Percentiles rank a stretch among this genome's conserved stretches.
These are phyloP conservation scores for Daldinia decipiens DNA, from an alignment of 495 filamentous ascomycete genomes.

Conservation along the genomic window DNA sequence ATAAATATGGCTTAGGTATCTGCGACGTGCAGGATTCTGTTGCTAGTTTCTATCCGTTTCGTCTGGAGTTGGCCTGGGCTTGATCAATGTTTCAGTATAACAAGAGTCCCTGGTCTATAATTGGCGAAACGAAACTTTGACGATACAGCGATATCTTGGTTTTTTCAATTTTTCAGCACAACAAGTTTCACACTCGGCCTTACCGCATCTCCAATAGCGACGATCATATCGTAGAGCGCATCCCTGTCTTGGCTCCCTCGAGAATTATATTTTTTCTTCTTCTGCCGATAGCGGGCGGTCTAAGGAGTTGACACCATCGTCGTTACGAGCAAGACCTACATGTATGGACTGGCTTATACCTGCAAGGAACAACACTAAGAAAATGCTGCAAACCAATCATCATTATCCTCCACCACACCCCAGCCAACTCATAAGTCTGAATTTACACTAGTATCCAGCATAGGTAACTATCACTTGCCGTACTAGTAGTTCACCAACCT, in stretches of 20 bases:
- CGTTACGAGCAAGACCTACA: constrained; percentile 30
- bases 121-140: constrained; percentile 39
- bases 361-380: constrained; percentile 42
- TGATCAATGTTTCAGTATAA: constrained; percentile 40
- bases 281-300: constrained; percentile 31
- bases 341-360: constrained; percentile 20
- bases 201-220: constrained; percentile 31
- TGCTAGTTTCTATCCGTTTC: constrained; percentile 27
- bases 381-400: constrained; percentile 28
- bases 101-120: constrained; percentile 25
- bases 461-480: constrained; percentile 10
- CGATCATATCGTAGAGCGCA: constrained; percentile 13
- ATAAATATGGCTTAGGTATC: constrained; percentile 5
- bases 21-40: constrained; percentile 21
- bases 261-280: constrained; percentile 9
- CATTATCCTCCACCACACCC: constrained; percentile 18
- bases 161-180: constrained; percentile 30
- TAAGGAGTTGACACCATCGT: constrained; percentile 17
- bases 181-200: constrained; percentile 34
- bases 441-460: constrained; percentile 10
- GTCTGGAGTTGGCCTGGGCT: constrained; percentile 27
- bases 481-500: background rate
- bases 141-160: constrained; percentile 29
- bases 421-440: constrained; percentile 35
- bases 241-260: constrained; percentile 8